phyloP scores from a whole-genome alignment of 257 asterid genomes.

The Solanum ahanhuiri region DNA sequence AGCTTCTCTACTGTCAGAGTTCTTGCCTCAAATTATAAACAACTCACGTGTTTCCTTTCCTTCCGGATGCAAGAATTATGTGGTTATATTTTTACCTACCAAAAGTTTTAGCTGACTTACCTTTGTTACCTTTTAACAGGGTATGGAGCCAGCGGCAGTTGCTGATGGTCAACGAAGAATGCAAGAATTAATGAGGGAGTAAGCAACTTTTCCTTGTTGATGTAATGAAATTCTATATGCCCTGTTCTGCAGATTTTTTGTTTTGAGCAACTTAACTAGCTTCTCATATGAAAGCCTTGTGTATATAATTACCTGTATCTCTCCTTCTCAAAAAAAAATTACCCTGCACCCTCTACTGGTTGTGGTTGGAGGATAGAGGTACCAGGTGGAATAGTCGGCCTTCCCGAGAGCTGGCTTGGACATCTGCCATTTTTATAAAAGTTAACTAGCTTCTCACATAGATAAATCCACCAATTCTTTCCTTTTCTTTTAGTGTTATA shows the following conservation, averaged over 20 bases:
- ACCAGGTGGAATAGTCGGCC: neutral
- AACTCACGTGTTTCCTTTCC: neutral
- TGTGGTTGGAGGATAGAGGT: neutral
- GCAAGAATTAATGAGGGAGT: slow-evolving; percentile 60
- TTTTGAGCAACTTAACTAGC: neutral
- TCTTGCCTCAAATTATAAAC: neutral
- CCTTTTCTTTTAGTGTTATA: neutral
- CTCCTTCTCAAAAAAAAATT: neutral
- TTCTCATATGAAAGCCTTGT: neutral
- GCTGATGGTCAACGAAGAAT: slow-evolving; percentile 69
- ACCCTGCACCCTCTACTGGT: neutral
- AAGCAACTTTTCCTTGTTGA: slow-evolving; percentile 25
- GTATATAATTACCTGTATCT: neutral
- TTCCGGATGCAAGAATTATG: neutral
- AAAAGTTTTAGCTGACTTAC: neutral
- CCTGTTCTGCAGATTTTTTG: neutral
- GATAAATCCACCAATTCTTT: neutral
- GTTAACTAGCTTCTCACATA: neutral
- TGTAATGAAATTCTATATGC: neutral
- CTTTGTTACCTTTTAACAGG: slow-evolving; percentile 35
- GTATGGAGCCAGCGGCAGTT: slow-evolving; percentile 58
- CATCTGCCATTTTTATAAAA: neutral
- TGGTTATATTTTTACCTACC: neutral
- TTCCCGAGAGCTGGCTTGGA: neutral
- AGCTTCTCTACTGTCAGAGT: neutral